These are phyloP conservation scores for Alternaria hordeiaustralica DNA, from an alignment of 2,329 filamentous ascomycete species.

Conservation along the genomic window DNA sequence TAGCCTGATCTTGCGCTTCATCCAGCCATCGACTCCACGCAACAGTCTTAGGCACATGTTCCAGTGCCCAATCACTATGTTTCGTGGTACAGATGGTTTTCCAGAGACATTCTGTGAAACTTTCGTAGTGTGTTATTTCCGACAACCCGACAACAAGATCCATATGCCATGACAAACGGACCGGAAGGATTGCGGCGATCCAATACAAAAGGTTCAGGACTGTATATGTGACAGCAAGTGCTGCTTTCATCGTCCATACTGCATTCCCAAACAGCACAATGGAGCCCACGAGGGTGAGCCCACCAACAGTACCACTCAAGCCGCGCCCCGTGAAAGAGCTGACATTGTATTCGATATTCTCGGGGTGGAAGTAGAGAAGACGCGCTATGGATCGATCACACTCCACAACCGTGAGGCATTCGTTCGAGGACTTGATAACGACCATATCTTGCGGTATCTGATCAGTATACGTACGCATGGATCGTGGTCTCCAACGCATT, in stretches of 20 bases:
- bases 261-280: conserved; percentile 5
- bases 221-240: not conserved
- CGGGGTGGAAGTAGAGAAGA: not conserved
- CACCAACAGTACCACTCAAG: not conserved
- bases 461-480: no score
- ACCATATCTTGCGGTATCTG: no score
- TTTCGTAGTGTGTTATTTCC: no score
- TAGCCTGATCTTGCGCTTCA: no score
- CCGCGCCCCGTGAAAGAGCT: not conserved
- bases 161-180: not conserved
- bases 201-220: not conserved
- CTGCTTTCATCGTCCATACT: conserved; percentile 3
- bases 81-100: no score
- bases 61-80: no score
- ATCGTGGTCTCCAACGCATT: no score
- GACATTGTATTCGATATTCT: not conserved
- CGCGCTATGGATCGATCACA: not conserved
- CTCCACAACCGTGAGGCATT: not conserved
- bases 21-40: no score
- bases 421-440: not conserved
- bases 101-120: not conserved
- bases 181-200: not conserved
- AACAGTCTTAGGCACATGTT: no score
- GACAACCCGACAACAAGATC: no score
- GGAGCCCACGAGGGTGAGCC: not conserved